phyloP scores from a whole-genome alignment of 1,139 yeast genomes.

The Trichomonascaceae sp. region DNA sequence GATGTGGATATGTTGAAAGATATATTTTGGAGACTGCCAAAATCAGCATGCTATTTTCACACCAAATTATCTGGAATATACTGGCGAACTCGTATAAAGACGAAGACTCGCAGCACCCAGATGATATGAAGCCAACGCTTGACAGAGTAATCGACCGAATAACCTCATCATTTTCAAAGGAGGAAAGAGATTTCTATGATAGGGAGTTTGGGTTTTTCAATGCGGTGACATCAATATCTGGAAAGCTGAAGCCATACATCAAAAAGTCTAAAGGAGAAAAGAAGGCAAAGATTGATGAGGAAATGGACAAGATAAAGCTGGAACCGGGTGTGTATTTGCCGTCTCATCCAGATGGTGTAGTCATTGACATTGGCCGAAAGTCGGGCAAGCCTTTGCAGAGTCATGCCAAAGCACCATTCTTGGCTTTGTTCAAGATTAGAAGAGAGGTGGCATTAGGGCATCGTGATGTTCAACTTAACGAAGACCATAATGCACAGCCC shows the following conservation, averaged over 20 bases:
- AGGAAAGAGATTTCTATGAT: constrained; percentile 64
- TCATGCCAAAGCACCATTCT: constrained; percentile 97
- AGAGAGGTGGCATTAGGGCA: constrained; percentile 39
- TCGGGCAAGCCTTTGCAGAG: constrained; percentile 96
- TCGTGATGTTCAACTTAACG: constrained; percentile 14
- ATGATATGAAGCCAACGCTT: constrained; percentile 73
- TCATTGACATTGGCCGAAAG: constrained; percentile 83
- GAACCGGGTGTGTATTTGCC: constrained; percentile 89
- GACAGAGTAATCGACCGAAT: constrained; percentile 68
- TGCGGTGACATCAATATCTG: constrained; percentile 89
- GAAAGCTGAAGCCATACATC: constrained; percentile 88
- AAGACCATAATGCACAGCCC: constrained; percentile 6
- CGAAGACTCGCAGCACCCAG: constrained; percentile 72
- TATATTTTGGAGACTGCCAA: constrained; percentile 90
- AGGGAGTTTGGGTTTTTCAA: constrained; percentile 84
- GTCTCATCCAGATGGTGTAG: constrained; percentile 93
- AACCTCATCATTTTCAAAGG: constrained; percentile 53
- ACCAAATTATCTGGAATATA: constrained; percentile 98
- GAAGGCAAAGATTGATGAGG: constrained; percentile 93
- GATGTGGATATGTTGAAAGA: constrained; percentile 76
- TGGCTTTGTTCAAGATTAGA: constrained; percentile 88
- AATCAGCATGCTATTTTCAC: constrained; percentile 87
- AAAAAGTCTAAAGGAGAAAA: constrained; percentile 93
- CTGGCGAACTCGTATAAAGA: constrained; percentile 87
- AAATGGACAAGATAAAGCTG: constrained; percentile 75